Conservation (phyloP, 2,329 filamentous ascomycete species). For the Fusarium sp. region DNA sequence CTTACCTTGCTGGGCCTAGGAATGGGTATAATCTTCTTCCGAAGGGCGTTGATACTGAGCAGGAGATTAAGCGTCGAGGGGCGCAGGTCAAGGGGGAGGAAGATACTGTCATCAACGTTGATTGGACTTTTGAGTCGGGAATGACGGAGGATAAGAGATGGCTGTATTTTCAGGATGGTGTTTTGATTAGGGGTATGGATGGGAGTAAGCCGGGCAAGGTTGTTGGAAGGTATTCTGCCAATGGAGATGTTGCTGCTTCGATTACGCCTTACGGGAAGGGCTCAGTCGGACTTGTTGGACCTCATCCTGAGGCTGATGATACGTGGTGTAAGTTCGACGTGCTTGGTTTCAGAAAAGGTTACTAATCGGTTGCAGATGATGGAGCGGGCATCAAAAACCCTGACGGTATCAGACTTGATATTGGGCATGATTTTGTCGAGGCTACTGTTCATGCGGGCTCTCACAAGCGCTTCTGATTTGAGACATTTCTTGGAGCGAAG, state of each 20-base stretch:
- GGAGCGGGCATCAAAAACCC: neutral
- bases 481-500: neutral
- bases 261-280: constrained; percentile 13
- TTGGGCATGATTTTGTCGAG: constrained; percentile 9
- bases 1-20: neutral
- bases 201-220: neutral
- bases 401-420: neutral
- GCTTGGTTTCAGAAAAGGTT: fast-evolving
- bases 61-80: neutral
- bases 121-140: neutral
- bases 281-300: constrained; percentile 15
- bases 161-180: constrained; percentile 19
- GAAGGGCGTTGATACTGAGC: neutral
- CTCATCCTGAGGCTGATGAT: constrained; percentile 10
- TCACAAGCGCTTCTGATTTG: neutral
- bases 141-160: neutral
- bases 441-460: neutral
- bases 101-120: neutral
- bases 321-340: neutral
- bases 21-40: constrained; percentile 8
- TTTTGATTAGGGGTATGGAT: constrained; percentile 1
- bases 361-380: neutral
- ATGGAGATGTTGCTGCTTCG: constrained; percentile 7
- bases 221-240: neutral
- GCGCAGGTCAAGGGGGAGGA: neutral